Evolutionary conservation across 306 rosid species (phyloP), one percentile per base, ranked within the genome.

Genomic region (Cucumis melo): DNA sequence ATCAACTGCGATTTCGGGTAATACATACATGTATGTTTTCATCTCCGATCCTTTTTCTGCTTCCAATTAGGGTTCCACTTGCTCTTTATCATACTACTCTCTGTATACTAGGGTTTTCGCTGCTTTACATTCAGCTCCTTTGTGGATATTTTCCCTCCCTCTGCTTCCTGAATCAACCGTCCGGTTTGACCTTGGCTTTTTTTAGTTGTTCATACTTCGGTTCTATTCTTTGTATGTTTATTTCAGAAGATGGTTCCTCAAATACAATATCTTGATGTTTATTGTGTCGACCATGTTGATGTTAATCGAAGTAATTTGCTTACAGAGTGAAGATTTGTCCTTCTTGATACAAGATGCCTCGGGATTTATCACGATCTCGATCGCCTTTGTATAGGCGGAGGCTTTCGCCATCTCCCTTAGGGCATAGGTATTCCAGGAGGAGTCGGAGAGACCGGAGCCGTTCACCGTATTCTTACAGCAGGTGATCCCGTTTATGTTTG

Each of bases 341-440:
- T 72, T 24, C 8, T 71, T 50, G 27, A 72, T 77, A 60, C 80
- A 82, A 88, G 84, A 95, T 95, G 98, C 93, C 99, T 76, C 83
- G 96, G 78, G 93, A 92, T 83, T 84, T 95, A 82, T 87, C 97
- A 19, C 91, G 90, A 50, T 91, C 97, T 36, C 88, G 95, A 32
- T 92, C 99, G 17, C 98, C 98, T 75, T 88, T 91, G 2, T 83
- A 89, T 72, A 80, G 93, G 90, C 84, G 93, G 53, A 91, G 96
- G 83, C 87, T 42, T 82, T 94, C 93, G 3, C 98, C 98, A 1
- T 89, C 99, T 79, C 97, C 96, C 1, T 80, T 89, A 63, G 90
- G 85, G 74, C 87, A 85, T 84, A 86, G 89, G 87, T 74, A 82
- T 83, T 83, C 89, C 86, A 85, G 93, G 83, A 88, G 96, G 86